phyloP scores from a whole-genome alignment of 1,284 basidiomycete species.

The Coniferiporia weirii region DNA sequence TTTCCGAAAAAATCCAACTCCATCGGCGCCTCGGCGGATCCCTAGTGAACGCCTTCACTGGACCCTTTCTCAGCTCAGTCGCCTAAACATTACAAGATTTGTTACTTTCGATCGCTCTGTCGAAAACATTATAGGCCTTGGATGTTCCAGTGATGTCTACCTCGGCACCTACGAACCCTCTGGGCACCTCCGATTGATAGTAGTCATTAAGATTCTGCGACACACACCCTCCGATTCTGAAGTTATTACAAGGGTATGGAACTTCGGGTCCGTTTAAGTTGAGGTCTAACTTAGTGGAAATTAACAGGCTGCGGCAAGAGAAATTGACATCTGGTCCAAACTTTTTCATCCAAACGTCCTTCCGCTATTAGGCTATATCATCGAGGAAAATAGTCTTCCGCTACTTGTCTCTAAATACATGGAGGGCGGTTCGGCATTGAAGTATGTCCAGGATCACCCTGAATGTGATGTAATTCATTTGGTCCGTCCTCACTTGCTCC shows the following conservation, averaged over 20 bases:
- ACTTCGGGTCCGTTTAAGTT: neutral
- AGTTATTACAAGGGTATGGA: neutral
- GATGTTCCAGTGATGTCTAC: neutral
- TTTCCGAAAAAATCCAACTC: too few species aligned
- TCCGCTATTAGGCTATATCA: conserved; percentile 4
- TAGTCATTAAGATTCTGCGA: conserved; percentile 7
- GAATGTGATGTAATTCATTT: conserved; percentile 1
- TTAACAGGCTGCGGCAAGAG: conserved; percentile 4
- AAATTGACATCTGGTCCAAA: conserved; percentile 9
- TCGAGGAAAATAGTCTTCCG: conserved; percentile 2
- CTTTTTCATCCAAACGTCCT: conserved; percentile 13
- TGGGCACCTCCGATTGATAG: neutral
- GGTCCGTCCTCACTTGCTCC: neutral
- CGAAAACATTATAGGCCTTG: too few species aligned
- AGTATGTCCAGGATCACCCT: conserved; percentile 7
- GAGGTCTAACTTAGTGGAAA: neutral
- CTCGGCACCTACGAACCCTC: neutral
- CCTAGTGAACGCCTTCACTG: too few species aligned
- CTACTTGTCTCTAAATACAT: conserved; percentile 15
- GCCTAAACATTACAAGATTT: too few species aligned
- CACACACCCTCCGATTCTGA: neutral
- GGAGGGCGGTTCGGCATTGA: conserved; percentile 9
- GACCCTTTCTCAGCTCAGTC: too few species aligned
- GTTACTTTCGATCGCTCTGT: too few species aligned
- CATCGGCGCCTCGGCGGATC: too few species aligned